These are phyloP conservation scores for Pulveroboletus sp. DNA, from an alignment of 768 basidiomycete species.

Conservation along the genomic window DNA sequence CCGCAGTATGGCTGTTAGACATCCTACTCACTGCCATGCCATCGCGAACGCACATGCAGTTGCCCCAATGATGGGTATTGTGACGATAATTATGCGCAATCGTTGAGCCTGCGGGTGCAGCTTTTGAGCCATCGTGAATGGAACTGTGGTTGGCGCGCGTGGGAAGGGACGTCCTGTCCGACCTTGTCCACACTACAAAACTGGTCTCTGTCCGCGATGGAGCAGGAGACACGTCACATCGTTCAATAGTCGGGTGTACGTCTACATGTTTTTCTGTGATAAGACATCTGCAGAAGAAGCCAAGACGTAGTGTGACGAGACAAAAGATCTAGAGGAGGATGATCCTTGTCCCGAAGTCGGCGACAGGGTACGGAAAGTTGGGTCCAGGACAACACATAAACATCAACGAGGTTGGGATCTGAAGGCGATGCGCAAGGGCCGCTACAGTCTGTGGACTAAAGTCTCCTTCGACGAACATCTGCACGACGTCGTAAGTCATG, in stretches of 20 bases:
- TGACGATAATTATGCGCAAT: slow-evolving; percentile 53
- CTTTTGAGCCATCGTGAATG: slow-evolving; percentile 24
- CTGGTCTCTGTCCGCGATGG: too few species aligned
- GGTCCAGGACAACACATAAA: slow-evolving; percentile 59
- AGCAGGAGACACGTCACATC: too few species aligned
- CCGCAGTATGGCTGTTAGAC: slow-evolving; percentile 5
- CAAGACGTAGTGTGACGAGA: too few species aligned
- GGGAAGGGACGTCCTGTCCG: too few species aligned
- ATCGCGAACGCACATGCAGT: slow-evolving; percentile 47
- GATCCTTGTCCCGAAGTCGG: slow-evolving; percentile 51
- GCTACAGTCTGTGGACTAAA: slow-evolving; percentile 46
- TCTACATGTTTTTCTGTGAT: not conserved
- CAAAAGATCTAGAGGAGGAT: slow-evolving; percentile 25
- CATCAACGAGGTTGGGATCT: slow-evolving; percentile 52
- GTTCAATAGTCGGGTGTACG: too few species aligned
- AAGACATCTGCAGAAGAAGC: not conserved
- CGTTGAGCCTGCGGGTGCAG: slow-evolving; percentile 43
- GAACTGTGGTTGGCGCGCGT: too few species aligned
- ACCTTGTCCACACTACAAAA: too few species aligned
- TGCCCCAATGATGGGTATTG: slow-evolving; percentile 60
- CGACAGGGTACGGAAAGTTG: slow-evolving; percentile 37
- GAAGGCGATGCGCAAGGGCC: slow-evolving; percentile 44
- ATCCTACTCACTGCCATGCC: not conserved
- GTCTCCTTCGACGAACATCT: slow-evolving; percentile 43
- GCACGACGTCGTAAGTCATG: not conserved